Base-by-base conservation (phyloP, 306 rosid genomes). In the Cucurbita moschata region DNA sequence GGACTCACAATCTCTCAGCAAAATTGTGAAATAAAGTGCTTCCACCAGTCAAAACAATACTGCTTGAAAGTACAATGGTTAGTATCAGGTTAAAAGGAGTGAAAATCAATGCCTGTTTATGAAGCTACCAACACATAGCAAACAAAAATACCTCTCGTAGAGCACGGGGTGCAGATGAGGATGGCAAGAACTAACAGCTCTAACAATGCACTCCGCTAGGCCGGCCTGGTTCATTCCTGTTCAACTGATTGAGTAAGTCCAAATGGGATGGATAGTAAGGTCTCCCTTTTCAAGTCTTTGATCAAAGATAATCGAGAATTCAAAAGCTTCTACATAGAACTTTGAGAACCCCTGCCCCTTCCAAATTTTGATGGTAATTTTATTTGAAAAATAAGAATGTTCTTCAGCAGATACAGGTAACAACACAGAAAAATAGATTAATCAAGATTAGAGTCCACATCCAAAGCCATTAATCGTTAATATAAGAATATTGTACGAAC, bases 211-310 rank as follows among this genome's bases (percentile, higher is more conserved):
- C 60, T 94, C 98, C 0, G 95, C 95, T 76, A 94, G 82, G 72
- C 97, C 98, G 14, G 98, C 97, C 83, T 94, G 88, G 82, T 90
- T 90, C 98, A 94, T 90, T 77, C 97, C 98, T 94, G 86, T 79
- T 14, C 23, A 75, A 77, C 42, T 21, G 47, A 62, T 62, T 44
- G 76, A 56, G 56, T 77, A n/a, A 77, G 80, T 39, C 68, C 26
- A 71, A 16, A 53, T 35, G 51, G 37, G 40, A 72, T 13, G 56
- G 19, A 11, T 7, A 21, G 40, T 21, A 44, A 68, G 43, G 9
- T 10, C 12, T 11, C 12, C 37, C n/a, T 23, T 68, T 67, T 11
- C 54, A 21, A 23, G 37, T 68, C 21, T 39, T 64, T 44, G 15
- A 68, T 46, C 47, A 46, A 7, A 4, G 26, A 47, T 44, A 68